phyloP scores from a whole-genome alignment of 495 filamentous ascomycete genomes.

The Tuber aestivum region DNA sequence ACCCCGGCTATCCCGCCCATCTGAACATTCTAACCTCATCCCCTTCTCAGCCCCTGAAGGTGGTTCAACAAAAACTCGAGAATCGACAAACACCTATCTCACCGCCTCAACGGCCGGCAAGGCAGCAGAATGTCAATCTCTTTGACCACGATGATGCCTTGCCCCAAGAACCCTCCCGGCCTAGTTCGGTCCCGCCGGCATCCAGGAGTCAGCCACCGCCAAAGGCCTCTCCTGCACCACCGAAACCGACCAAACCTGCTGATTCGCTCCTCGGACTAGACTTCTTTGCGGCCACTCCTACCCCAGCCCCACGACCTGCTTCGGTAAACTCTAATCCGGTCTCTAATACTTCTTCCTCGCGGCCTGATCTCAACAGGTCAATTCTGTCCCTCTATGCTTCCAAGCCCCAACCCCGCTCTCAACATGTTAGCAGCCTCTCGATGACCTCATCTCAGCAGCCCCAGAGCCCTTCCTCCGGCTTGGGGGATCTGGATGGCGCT shows the following conservation, averaged over 20 bases:
- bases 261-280: constrained; percentile 91
- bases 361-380: constrained; percentile 93
- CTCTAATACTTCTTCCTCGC: constrained; percentile 48
- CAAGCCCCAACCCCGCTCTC: constrained; percentile 62
- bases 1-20: constrained; percentile 2
- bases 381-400: constrained; percentile 93
- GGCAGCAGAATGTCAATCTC: constrained; percentile 51
- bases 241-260: constrained; percentile 61
- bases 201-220: constrained; percentile 62
- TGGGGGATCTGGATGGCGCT: constrained; percentile 76
- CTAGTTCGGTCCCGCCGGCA: constrained; percentile 60
- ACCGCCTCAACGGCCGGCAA: constrained; percentile 44
- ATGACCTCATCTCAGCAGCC: constrained; percentile 44
- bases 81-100: constrained; percentile 44
- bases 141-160: constrained; percentile 53
- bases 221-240: constrained; percentile 59
- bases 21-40: constrained; percentile 37
- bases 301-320: constrained; percentile 60
- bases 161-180: constrained; percentile 45
- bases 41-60: constrained; percentile 53
- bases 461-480: constrained; percentile 49
- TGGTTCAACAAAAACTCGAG: constrained; percentile 68
- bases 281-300: constrained; percentile 65
- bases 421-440: constrained; percentile 33
- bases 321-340: constrained; percentile 41